phyloP scores from a whole-genome alignment of 306 rosid genomes.

The Cucurbita moschata region DNA sequence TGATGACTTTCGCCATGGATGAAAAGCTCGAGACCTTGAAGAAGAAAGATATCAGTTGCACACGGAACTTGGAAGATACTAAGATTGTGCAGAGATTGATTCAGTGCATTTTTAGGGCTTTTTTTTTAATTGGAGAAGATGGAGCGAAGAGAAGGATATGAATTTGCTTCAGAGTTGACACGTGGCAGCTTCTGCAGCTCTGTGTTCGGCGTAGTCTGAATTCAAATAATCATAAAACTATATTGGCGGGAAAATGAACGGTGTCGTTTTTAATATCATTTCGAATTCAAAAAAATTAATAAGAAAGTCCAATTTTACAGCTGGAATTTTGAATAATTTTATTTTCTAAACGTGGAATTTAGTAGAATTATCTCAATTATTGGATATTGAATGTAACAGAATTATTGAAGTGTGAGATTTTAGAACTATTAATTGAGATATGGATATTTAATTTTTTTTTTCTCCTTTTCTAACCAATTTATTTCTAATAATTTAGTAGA shows the following conservation, averaged over 20 bases:
- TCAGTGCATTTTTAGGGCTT: background rate
- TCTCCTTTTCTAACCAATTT: too few relatives aligned
- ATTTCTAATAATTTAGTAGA: too few relatives aligned
- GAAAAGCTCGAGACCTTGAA: background rate
- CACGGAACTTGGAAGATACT: background rate
- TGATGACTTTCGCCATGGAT: constrained; percentile 35
- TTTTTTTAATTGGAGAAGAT: background rate
- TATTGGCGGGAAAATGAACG: constrained; percentile 6
- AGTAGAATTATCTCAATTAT: background rate
- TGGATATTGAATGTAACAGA: background rate
- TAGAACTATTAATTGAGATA: background rate
- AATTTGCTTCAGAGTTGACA: constrained; percentile 9
- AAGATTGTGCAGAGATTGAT: background rate
- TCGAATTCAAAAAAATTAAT: background rate
- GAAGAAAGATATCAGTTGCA: background rate
- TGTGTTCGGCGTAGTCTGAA: constrained; percentile 35
- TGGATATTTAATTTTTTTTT: background rate
- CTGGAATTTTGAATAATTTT: background rate
- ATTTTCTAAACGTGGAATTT: background rate
- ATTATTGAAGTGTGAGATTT: background rate
- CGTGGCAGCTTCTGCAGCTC: constrained; percentile 24
- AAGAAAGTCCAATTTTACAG: background rate
- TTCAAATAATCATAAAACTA: constrained; percentile 25
- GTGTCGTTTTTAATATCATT: background rate
- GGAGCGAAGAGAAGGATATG: background rate